Percentiles rank a stretch among this genome's conserved stretches.
Evolutionary conservation across 192 early-diverging fungal genomes (phyloP).

Genomic region (Coemansia reversa): DNA sequence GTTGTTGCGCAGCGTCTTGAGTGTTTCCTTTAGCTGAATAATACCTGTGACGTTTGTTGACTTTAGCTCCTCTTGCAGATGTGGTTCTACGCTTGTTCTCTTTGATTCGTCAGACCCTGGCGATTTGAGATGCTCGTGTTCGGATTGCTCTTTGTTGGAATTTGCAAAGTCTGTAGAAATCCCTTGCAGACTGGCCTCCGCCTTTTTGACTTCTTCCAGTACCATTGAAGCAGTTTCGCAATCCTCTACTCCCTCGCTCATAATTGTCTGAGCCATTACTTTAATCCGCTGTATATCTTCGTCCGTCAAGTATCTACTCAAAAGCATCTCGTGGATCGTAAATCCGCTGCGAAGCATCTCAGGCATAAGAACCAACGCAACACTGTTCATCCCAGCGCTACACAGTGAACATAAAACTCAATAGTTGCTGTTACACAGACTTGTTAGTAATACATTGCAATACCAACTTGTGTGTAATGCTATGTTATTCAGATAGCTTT

Average conservation of each 20-base stretch:
- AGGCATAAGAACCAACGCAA: conserved; percentile 49
- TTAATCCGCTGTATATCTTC: conserved; percentile 49
- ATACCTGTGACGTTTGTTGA: conserved; percentile 72
- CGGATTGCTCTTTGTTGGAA: background rate
- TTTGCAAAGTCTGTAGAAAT: conserved; percentile 6
- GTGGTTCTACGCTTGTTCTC: background rate
- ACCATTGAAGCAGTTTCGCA: conserved; percentile 26
- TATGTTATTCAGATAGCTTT: background rate
- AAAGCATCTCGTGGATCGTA: conserved; percentile 44
- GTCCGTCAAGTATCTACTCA: conserved; percentile 51
- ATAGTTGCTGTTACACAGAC: background rate
- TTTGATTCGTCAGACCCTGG: background rate
- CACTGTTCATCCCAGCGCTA: conserved; percentile 40
- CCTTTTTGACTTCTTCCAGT: conserved; percentile 32
- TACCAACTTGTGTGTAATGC: background rate
- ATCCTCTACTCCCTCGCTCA: conserved; percentile 24
- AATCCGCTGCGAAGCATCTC: conserved; percentile 49
- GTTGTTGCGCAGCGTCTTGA: conserved; percentile 59
- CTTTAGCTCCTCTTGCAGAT: conserved; percentile 10
- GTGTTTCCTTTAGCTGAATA: conserved; percentile 66
- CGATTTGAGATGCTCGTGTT: background rate
- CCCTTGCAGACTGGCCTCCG: conserved; percentile 28
- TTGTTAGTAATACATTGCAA: background rate
- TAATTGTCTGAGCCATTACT: conserved; percentile 36
- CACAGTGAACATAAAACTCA: background rate